Base-by-base conservation (phyloP, 495 filamentous ascomycete species). In the Talaromyces stipitatus region DNA sequence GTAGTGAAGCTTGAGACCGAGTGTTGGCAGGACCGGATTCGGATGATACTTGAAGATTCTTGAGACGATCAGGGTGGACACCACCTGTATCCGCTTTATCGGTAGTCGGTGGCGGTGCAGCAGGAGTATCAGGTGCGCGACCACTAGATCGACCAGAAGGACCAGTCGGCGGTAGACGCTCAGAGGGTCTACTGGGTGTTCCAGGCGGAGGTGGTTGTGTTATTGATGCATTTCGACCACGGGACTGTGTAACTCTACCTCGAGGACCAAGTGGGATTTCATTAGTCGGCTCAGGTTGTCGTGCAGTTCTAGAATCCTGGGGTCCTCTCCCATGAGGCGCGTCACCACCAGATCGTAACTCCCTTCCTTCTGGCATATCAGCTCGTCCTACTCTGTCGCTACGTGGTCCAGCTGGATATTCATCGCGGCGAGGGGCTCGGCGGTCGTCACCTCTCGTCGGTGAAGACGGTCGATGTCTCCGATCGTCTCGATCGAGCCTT, bases 231-330 rank as follows among this genome's bases (percentile, higher is more conserved):
- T 69, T 70, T 23, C 74, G 70, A 46, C 68, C 67, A 54, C 72
- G 69, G 6, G 60, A 63, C 20, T 68, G 50, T 14, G 59, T 55
- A 64, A 68, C 74, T 45, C 73, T 64, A 30, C 80, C 78, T 41
- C 87, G 77, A 2, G 90, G 91, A 1, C 89, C 91, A 23, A 83
- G 85, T 1, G 90, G 89, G 45, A 85, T 81, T 45, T 85, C 84
- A 7, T 76, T 64, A 29, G 75, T 64, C 14, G 76, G 64, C 16
- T 90, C 86, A 20, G 74, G 70, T 41, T 73, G 73, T 28, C 75
- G 74, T 33, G 55, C 51, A 23, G 46, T 20, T 47, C 54, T 50
- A 28, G 58, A 50, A 48, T 74, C 74, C 58, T 75, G 72, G 59
- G 71, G 79, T n/a, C 81, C 70, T 53, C 80, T 78, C 54, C 78